Evolutionary conservation across 768 basidiomycete genomes (phyloP).

Genomic region (Punctularia strigosozonata): DNA sequence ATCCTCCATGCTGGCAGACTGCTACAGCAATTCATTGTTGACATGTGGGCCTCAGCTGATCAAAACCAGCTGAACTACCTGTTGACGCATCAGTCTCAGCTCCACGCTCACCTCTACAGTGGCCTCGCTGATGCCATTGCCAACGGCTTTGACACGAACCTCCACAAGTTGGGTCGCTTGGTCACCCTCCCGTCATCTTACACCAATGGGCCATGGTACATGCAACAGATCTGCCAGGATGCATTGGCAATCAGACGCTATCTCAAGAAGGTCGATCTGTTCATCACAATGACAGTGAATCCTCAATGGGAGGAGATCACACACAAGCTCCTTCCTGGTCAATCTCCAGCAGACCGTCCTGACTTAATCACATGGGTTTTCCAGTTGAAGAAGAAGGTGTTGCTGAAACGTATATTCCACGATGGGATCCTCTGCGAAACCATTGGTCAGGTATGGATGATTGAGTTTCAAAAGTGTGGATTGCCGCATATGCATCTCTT

Average conservation of each 20-base stretch:
- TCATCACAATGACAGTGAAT: constrained; percentile 43
- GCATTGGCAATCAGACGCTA: constrained; percentile 30
- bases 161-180: constrained; percentile 19
- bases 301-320: constrained; percentile 36
- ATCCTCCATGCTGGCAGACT: constrained; percentile 26
- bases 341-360: constrained; percentile 29
- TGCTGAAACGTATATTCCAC: no score
- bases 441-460: constrained; percentile 35
- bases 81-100: constrained; percentile 18
- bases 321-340: constrained; percentile 23
- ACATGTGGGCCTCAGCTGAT: constrained; percentile 33
- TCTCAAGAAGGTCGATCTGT: constrained; percentile 28
- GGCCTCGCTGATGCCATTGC: constrained; percentile 21
- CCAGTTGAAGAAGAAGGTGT: constrained; percentile 23
- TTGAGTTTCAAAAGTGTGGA: constrained; percentile 48
- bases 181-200: constrained; percentile 30
- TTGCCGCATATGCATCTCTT: constrained; percentile 44
- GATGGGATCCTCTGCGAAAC: constrained; percentile 28
- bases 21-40: constrained; percentile 32
- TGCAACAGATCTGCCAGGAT: constrained; percentile 33
- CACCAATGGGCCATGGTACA: constrained; percentile 27
- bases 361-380: constrained; percentile 38
- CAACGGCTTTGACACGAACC: constrained; percentile 11
- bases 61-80: constrained; percentile 25
- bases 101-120: constrained; percentile 23